Evolutionary conservation across 106 monocot species (phyloP).

Genomic region (Triglochin maritima): DNA sequence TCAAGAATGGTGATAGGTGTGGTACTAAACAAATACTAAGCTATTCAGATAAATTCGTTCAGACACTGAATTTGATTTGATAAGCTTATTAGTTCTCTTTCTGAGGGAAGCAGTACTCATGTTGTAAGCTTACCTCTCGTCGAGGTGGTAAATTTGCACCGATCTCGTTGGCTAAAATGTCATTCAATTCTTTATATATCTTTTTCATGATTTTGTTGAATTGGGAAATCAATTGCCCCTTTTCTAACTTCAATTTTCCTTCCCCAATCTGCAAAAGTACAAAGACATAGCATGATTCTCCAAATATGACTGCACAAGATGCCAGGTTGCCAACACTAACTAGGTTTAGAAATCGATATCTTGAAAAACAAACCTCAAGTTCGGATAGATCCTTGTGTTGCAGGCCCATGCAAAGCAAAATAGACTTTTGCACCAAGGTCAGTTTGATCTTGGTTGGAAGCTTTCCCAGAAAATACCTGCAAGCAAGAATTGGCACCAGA

Average conservation of each 20-base stretch:
- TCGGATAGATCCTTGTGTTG: constrained; percentile 63
- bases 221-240: constrained; percentile 52
- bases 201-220: constrained; percentile 74
- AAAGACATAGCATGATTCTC: neutral
- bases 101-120: neutral
- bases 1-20: neutral
- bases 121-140: constrained; percentile 41
- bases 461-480: constrained; percentile 69
- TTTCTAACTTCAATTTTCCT: constrained; percentile 62
- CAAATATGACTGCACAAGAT: neutral
- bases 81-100: neutral
- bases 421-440: constrained; percentile 52
- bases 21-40: neutral
- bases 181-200: constrained; percentile 57
- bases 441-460: constrained; percentile 51
- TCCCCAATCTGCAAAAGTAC: constrained; percentile 17
- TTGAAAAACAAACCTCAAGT: constrained; percentile 42
- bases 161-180: constrained; percentile 38
- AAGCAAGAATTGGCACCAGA: constrained; percentile 72
- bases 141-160: constrained; percentile 51
- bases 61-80: neutral
- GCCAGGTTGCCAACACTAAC: neutral
- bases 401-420: constrained; percentile 83
- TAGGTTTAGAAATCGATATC: neutral
- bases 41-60: neutral